Percentiles rank a stretch among this genome's conserved stretches.
phyloP scores from a whole-genome alignment of 805 yeast genomes.

The Suhomyces prunicola region DNA sequence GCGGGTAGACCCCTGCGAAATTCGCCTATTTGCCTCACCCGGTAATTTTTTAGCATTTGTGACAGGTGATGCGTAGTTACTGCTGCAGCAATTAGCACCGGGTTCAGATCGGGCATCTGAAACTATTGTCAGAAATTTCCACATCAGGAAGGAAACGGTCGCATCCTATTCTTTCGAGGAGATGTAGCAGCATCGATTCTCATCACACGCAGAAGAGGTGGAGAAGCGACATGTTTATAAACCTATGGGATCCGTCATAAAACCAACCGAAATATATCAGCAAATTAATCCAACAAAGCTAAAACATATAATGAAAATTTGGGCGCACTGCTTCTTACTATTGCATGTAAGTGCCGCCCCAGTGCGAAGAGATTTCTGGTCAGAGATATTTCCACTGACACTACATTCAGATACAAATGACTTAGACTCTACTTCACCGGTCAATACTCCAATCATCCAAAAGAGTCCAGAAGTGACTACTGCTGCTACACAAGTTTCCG shows the following conservation, averaged over 20 bases:
- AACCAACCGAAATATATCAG: not conserved
- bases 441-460: not conserved
- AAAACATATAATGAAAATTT: not conserved
- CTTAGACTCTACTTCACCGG: not conserved
- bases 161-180: not conserved
- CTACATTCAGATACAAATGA: not conserved
- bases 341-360: constrained; percentile 1
- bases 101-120: not conserved
- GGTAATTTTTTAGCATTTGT: not conserved
- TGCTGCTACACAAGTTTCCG: not conserved
- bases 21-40: not conserved
- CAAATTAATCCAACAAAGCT: not conserved
- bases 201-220: not conserved
- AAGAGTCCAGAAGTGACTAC: not conserved
- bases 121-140: not conserved
- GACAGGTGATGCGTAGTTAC: not conserved
- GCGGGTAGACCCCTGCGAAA: not conserved
- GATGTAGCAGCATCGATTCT: not conserved
- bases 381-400: not conserved
- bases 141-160: not conserved
- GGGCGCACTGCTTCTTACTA: not conserved
- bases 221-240: not conserved
- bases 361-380: constrained; percentile 1
- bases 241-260: not conserved
- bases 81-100: not conserved